Evolutionary conservation across 2,329 filamentous ascomycete genomes (phyloP).

Genomic region (Stagonosporopsis vannaccii): DNA sequence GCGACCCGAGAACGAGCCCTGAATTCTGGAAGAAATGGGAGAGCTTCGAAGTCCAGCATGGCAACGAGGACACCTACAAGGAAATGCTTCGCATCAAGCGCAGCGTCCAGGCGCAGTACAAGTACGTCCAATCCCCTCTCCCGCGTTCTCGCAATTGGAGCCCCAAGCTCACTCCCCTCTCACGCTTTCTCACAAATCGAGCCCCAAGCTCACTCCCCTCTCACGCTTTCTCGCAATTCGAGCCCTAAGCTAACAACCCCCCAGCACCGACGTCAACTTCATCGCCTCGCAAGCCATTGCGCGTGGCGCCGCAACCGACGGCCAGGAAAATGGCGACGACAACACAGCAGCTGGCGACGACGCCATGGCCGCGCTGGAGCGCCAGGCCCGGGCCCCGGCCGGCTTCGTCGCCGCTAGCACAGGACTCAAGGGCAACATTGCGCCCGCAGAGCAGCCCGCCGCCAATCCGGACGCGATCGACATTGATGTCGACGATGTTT

Average conservation of each 20-base stretch:
- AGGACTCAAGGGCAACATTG: constrained; percentile 70
- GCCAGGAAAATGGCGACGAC: constrained; percentile 47
- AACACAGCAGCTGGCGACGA: constrained; percentile 66
- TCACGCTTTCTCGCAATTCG: background rate
- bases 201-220: background rate
- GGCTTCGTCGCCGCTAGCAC: constrained; percentile 91
- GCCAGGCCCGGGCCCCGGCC: constrained; percentile 84
- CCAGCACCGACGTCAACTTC: constrained; percentile 91
- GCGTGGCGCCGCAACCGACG: constrained; percentile 69
- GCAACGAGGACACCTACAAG: constrained; percentile 99
- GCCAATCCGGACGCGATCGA: constrained; percentile 88
- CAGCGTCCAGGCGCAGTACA: constrained; percentile 96
- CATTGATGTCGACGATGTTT: constrained; percentile 63
- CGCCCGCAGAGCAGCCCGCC: constrained; percentile 53
- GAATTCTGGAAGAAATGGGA: constrained; percentile 98
- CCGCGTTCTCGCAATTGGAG: background rate
- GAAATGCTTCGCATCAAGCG: constrained; percentile 98
- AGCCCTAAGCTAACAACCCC: constrained; percentile 38
- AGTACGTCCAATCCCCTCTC: constrained; percentile 59
- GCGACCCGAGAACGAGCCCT: constrained; percentile 88
- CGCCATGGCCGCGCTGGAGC: constrained; percentile 88
- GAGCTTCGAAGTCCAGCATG: constrained; percentile 94
- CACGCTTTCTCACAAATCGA: background rate
- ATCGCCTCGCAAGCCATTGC: constrained; percentile 95
- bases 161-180: constrained; percentile 37